These are phyloP conservation scores for Phyllosticta citriasiana DNA, from an alignment of 2,329 filamentous ascomycete species.

Conservation along the genomic window DNA sequence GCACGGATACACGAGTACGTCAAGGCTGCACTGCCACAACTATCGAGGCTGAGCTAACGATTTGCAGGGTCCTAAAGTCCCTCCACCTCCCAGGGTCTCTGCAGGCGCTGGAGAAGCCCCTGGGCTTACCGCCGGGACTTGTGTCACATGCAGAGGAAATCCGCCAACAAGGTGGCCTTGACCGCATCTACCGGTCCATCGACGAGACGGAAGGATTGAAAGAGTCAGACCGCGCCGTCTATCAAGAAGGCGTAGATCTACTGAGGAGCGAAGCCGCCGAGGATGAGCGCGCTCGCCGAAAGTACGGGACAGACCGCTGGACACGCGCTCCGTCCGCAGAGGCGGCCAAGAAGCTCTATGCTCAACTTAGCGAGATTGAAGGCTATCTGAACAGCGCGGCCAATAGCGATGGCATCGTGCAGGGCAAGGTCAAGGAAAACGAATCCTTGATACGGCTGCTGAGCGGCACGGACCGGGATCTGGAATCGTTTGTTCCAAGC, in stretches of 20 bases:
- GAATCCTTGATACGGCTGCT: conserved; percentile 68
- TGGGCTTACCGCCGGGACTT: conserved; percentile 76
- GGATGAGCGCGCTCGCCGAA: conserved; percentile 63
- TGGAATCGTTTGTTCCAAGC: conserved; percentile 84
- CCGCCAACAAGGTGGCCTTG: conserved; percentile 77
- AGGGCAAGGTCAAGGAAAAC: conserved; percentile 67
- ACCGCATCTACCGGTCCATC: conserved; percentile 66
- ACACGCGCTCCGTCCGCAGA: conserved; percentile 55
- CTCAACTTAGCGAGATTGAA: conserved; percentile 66
- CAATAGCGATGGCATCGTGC: conserved; percentile 59
- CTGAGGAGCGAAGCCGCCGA: conserved; percentile 74
- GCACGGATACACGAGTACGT: conserved; percentile 61
- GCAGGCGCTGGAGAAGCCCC: conserved; percentile 87
- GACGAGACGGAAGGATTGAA: conserved; percentile 88
- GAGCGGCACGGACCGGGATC: conserved; percentile 65
- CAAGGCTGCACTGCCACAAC: background rate
- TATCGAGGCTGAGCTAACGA: conserved; percentile 1
- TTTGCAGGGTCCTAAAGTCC: conserved; percentile 53
- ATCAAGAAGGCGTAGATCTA: conserved; percentile 72
- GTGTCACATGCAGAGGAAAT: conserved; percentile 91
- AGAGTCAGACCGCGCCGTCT: conserved; percentile 63
- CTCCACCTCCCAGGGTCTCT: conserved; percentile 85
- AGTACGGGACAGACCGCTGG: conserved; percentile 86
- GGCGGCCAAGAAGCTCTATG: conserved; percentile 65
- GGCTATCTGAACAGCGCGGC: conserved; percentile 71